Base-by-base conservation (phyloP, 345 rosid genomes). In the Mangifera indica region DNA sequence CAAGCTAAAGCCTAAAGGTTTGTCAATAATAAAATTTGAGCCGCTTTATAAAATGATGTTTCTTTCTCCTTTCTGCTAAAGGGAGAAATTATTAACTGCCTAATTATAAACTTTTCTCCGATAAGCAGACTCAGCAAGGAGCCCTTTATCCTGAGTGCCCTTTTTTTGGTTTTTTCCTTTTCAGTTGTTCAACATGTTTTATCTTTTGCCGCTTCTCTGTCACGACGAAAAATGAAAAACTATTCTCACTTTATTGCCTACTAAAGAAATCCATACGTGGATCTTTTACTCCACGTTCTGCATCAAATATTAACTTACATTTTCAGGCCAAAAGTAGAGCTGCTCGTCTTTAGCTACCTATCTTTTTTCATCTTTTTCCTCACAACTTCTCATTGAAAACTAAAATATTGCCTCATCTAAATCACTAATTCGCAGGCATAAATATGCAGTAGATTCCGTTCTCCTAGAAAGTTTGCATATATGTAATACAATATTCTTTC, bases 1-100 rank as follows among this genome's bases (percentile, higher is more conserved):
- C 46, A 67, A 48, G 49, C n/a, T 71, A 67, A 66, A 68, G 42
- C 44, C n/a, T 71, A 67, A 66, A 68, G 42, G 26, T 17, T 1
- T 40, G 10, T 4, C 21, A 37, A 37, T 37, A 5, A 37, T 37
- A 37, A 5, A 7, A 24, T 44, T 7, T 52, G 60, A 60, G 22
- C 48, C 26, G 12, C n/a, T 60, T 14, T 13, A 13, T 49, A 2
- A 13, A 13, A 3, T 49, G 18, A 49, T 49, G 7, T 49, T 74
- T 72, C 17, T 29, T 21, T 42, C 3, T 12, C 26, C 26, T 24
- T 20, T 24, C 63, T 10, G 0, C 40, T 49, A 3, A 32, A 60
- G 14, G 54, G 4, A n/a, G 48, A 12, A 44, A 63, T 15, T 73
- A 21, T 22, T 8, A 40, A 26, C 51, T 13, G n/a, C 53, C 17